Conservation (phyloP, 352 stramenopile species). For the Phytopythium delawarense region DNA sequence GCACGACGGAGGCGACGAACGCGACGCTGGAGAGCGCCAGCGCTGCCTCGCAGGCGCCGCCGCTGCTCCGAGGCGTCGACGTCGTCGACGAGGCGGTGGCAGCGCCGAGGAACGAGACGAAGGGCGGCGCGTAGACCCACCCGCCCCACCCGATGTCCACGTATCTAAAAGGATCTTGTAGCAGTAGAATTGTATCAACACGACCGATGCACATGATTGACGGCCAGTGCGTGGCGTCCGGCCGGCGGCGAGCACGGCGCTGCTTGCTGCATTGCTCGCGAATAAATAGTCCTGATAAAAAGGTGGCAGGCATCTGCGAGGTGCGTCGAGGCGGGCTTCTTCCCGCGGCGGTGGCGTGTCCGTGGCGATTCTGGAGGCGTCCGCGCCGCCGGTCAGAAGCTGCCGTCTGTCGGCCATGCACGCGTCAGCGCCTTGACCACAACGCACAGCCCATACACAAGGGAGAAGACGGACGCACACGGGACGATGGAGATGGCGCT, state of each 20-base stretch:
- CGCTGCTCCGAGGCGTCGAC: neutral
- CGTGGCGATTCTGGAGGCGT: neutral
- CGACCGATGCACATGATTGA: neutral
- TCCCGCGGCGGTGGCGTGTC: neutral
- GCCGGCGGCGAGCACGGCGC: no score
- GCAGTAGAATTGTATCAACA: conserved; percentile 2
- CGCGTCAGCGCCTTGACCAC: no score
- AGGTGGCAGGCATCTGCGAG: neutral
- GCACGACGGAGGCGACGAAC: neutral
- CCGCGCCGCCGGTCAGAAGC: conserved; percentile 11
- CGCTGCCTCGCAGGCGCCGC: neutral
- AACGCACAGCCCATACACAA: neutral
- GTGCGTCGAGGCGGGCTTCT: neutral
- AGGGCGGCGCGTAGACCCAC: neutral
- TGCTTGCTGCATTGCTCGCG: neutral
- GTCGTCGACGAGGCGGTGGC: neutral
- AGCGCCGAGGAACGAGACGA: no score
- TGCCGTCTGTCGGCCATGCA: conserved; percentile 20
- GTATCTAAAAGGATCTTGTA: conserved; percentile 1
- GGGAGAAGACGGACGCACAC: conserved; percentile 23
- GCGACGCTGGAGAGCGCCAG: neutral
- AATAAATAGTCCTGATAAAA: conserved; percentile 4
- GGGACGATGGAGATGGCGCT: conserved; percentile 38
- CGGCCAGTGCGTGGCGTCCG: no score
- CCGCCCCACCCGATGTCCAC: no score